Conservation (phyloP, 2,329 filamentous ascomycete genomes). For the Ophiostoma pallidulum region DNA sequence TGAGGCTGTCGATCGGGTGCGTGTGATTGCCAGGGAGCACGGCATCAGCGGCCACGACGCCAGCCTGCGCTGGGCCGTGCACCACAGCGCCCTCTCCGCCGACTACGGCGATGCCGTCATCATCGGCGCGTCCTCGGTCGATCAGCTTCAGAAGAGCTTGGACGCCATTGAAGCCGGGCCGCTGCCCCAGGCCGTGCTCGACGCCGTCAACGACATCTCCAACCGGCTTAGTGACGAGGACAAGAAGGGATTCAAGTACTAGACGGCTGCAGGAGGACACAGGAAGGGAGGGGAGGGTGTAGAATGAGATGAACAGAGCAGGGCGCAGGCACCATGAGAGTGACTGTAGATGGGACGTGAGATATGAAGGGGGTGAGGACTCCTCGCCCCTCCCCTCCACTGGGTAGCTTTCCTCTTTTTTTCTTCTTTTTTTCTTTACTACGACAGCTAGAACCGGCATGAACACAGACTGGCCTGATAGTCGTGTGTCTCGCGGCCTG, state of each 20-base stretch:
- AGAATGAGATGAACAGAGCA: no score
- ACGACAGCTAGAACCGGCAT: no score
- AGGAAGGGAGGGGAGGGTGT: no score
- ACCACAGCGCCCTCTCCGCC: conserved; percentile 26
- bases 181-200: conserved; percentile 27
- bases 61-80: conserved; percentile 31
- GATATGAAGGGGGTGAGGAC: no score
- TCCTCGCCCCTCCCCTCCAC: no score
- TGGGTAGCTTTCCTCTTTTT: no score
- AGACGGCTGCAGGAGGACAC: neutral
- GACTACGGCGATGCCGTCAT: conserved; percentile 28
- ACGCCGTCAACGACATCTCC: conserved; percentile 9
- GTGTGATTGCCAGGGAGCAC: conserved; percentile 23
- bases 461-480: no score
- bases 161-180: conserved; percentile 30
- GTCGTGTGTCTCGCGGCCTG: no score
- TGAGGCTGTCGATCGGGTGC: conserved; percentile 20
- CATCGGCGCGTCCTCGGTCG: conserved; percentile 24
- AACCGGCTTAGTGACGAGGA: conserved; percentile 2
- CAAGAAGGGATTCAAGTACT: neutral
- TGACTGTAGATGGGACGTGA: no score
- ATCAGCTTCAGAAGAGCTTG: conserved; percentile 28
- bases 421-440: no score
- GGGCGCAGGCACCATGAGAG: no score
- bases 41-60: conserved; percentile 31